Conservation (phyloP, 257 asterid genomes). For the Solanum commersonii region DNA sequence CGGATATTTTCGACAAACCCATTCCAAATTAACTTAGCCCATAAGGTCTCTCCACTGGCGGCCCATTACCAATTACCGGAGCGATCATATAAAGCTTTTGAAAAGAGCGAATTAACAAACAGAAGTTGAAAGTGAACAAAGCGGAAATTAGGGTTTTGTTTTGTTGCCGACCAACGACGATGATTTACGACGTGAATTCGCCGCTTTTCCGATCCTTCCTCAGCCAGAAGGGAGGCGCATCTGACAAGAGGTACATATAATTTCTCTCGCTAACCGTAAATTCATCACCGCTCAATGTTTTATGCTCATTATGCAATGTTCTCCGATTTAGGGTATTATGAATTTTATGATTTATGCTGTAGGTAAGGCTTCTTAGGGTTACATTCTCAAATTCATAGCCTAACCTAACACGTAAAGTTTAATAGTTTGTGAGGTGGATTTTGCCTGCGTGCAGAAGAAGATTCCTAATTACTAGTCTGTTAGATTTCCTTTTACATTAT, state of each 20-base stretch:
- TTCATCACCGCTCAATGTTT: not conserved
- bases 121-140: not conserved
- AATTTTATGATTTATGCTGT: not conserved
- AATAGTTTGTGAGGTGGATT: not conserved
- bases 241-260: conserved; percentile 24
- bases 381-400: not conserved
- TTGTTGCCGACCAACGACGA: not conserved
- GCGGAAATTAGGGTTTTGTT: not conserved
- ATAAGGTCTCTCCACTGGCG: not conserved
- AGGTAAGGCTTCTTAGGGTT: not conserved
- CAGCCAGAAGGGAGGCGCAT: conserved; percentile 39
- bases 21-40: not conserved
- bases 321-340: not conserved
- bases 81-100: not conserved
- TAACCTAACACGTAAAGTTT: not conserved
- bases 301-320: not conserved
- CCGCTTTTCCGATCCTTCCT: conserved; percentile 46
- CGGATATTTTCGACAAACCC: not conserved
- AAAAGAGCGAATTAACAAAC: not conserved
- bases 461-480: not conserved
- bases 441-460: not conserved
- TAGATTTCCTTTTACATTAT: not conserved
- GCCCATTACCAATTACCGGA: not conserved
- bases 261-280: not conserved
- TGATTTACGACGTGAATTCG: conserved; percentile 43